These are phyloP conservation scores for Podospora australis DNA, from an alignment of 495 filamentous ascomycete species.

Conservation along the genomic window DNA sequence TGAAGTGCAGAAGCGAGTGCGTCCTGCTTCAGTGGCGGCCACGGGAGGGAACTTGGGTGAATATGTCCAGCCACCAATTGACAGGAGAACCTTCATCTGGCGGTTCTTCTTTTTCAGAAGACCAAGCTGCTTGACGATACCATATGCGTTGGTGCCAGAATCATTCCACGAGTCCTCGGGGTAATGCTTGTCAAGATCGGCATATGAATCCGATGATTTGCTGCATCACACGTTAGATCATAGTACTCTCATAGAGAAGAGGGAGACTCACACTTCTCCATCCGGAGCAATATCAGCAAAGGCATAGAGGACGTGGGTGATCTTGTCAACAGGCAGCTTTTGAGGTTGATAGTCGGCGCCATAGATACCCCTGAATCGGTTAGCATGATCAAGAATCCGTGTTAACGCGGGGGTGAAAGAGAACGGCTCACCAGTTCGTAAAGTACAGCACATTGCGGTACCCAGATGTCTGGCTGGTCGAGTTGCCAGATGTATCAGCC, in stretches of 20 bases:
- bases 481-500: conserved; percentile 1
- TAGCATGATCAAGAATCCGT: not conserved
- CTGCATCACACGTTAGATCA: conserved; percentile 13
- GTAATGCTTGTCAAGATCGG: conserved; percentile 71
- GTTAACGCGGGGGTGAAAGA: conserved; percentile 21
- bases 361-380: conserved; percentile 63
- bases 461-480: not conserved
- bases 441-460: conserved; percentile 40
- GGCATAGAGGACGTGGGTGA: conserved; percentile 82
- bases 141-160: conserved; percentile 61
- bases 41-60: conserved; percentile 70
- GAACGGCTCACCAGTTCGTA: conserved; percentile 36
- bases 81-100: conserved; percentile 74
- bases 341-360: conserved; percentile 69
- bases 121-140: conserved; percentile 78
- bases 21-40: conserved; percentile 49
- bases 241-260: too few species aligned
- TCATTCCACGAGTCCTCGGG: conserved; percentile 64
- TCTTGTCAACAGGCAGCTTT: conserved; percentile 65
- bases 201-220: conserved; percentile 46
- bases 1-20: conserved; percentile 54
- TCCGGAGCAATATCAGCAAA: conserved; percentile 79
- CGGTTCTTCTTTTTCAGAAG: conserved; percentile 77
- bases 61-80: conserved; percentile 88
- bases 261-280: conserved; percentile 64